Evolutionary conservation across 345 rosid genomes (phyloP).

Genomic region (Rhodamnia argentea): DNA sequence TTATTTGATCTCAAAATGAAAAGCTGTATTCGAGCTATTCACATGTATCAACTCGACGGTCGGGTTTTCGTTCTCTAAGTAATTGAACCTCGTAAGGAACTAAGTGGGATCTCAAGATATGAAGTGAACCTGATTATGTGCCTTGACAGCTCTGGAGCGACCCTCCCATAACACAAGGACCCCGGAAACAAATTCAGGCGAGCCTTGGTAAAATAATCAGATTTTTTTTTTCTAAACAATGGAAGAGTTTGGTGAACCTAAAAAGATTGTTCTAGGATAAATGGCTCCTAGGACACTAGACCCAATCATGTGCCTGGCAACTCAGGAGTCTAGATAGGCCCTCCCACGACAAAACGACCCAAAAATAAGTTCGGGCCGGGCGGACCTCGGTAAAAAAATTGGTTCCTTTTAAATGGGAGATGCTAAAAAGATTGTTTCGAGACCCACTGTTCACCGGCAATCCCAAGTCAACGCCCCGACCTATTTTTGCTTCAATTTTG

Average conservation of each 20-base stretch:
- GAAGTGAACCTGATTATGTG: background rate
- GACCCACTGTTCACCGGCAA: background rate
- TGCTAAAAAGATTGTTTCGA: background rate
- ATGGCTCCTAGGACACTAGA: fast-evolving
- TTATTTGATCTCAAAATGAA: background rate
- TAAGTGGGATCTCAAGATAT: background rate
- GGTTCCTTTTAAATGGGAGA: background rate
- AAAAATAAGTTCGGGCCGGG: background rate
- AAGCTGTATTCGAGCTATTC: background rate
- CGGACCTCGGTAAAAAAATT: background rate
- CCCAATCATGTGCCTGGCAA: background rate
- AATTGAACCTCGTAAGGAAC: background rate
- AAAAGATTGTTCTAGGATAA: background rate
- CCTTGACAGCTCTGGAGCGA: background rate
- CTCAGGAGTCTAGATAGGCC: background rate
- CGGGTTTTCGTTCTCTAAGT: background rate
- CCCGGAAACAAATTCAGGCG: too few species aligned
- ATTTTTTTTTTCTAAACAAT: background rate
- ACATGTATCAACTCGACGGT: background rate
- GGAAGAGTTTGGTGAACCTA: background rate
- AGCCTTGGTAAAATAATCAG: too few species aligned
- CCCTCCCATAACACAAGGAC: too few species aligned
- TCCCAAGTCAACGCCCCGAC: background rate
- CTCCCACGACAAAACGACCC: background rate
- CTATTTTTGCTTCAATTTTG: background rate